phyloP scores from a whole-genome alignment of 164 flowering plant genomes.

The Piper betle region DNA sequence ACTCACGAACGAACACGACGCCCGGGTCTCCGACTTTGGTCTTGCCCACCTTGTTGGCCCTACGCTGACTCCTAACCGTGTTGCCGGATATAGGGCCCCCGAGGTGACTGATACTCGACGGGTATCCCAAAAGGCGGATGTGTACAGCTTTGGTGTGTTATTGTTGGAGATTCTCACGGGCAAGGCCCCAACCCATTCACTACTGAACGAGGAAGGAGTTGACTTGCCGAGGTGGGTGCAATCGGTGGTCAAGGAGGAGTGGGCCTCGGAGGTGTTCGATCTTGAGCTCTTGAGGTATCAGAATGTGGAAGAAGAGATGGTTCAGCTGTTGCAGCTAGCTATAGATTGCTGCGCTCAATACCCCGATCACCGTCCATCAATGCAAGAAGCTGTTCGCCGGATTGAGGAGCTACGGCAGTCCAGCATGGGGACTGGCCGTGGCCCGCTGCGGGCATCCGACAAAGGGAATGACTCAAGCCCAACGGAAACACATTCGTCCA shows the following conservation, averaged over 20 bases:
- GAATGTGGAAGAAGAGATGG: slow-evolving; percentile 82
- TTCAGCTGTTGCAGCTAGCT: slow-evolving; percentile 67
- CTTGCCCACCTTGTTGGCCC: slow-evolving; percentile 53
- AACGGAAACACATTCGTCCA: not conserved
- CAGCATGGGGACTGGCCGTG: slow-evolving; percentile 10
- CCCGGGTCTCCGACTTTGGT: slow-evolving; percentile 77
- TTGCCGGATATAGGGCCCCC: slow-evolving; percentile 82
- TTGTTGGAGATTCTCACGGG: slow-evolving; percentile 80
- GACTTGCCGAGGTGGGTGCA: slow-evolving; percentile 94
- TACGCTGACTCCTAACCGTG: slow-evolving; percentile 48
- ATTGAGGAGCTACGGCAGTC: slow-evolving; percentile 55
- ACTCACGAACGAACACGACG: slow-evolving; percentile 48
- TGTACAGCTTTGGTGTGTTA: slow-evolving; percentile 81
- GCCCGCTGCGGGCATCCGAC: slow-evolving; percentile 1
- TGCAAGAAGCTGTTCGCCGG: slow-evolving; percentile 38
- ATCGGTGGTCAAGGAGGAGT: slow-evolving; percentile 71
- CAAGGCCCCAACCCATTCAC: slow-evolving; percentile 65
- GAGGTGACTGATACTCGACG: slow-evolving; percentile 68
- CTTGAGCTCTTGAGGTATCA: slow-evolving; percentile 71
- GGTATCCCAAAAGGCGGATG: slow-evolving; percentile 80
- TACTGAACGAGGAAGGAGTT: slow-evolving; percentile 70
- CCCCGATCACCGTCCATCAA: slow-evolving; percentile 77
- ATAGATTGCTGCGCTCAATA: slow-evolving; percentile 57
- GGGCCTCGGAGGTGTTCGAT: slow-evolving; percentile 80
- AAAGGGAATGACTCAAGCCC: slow-evolving; percentile 13